These are phyloP conservation scores for Zymoseptoria crescenta DNA, from an alignment of 2,329 filamentous ascomycete species.

Conservation along the genomic window DNA sequence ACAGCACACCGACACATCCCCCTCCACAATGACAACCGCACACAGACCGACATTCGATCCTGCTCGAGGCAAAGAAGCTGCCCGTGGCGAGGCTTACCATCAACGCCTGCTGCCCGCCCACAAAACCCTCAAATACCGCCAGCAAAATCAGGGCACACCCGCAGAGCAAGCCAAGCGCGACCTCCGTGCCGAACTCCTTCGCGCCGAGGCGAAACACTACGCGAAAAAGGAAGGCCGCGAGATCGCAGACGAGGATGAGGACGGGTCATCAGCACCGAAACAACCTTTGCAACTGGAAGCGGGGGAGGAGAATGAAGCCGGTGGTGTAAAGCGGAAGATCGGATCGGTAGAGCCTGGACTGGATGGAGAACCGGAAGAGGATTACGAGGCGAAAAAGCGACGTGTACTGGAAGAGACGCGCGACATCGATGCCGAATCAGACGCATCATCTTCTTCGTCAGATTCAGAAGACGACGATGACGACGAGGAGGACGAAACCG, in stretches of 20 bases:
- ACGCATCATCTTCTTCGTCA: constrained; percentile 33
- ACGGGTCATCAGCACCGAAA: constrained; percentile 6
- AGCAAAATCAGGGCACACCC: constrained; percentile 83
- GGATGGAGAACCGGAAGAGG: constrained; percentile 48
- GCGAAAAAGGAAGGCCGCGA: constrained; percentile 67
- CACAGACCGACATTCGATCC: constrained; percentile 94
- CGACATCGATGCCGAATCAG: constrained; percentile 77
- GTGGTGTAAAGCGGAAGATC: constrained; percentile 54
- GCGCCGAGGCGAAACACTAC: constrained; percentile 80
- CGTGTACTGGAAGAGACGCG: constrained; percentile 80
- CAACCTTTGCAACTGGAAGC: constrained; percentile 41
- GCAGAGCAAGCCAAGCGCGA: constrained; percentile 66
- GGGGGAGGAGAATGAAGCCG: constrained; percentile 34
- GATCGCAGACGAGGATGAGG: constrained; percentile 32
- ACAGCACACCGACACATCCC: not conserved
- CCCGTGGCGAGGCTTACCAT: constrained; percentile 88
- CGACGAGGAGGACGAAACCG: constrained; percentile 71
- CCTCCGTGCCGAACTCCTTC: constrained; percentile 79
- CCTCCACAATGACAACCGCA: constrained; percentile 44
- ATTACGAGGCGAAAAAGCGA: constrained; percentile 72
- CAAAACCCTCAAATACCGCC: constrained; percentile 81
- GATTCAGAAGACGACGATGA: constrained; percentile 49
- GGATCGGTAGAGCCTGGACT: constrained; percentile 36
- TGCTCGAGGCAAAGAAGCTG: constrained; percentile 87
- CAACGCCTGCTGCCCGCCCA: constrained; percentile 91